These are phyloP conservation scores for Claviceps sp. DNA, from an alignment of 2,329 filamentous ascomycete genomes.

Conservation along the genomic window DNA sequence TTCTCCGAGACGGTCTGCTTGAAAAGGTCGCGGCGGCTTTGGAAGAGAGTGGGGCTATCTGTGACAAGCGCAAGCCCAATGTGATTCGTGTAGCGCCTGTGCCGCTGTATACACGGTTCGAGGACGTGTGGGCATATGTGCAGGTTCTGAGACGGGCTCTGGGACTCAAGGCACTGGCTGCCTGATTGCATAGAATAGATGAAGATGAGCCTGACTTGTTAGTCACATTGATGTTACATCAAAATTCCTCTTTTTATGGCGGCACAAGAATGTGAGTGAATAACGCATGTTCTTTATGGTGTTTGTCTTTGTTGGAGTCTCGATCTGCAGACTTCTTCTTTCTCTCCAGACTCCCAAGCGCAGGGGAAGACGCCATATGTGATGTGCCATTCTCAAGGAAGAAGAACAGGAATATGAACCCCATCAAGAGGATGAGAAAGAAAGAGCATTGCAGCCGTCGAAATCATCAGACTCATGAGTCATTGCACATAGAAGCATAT, in stretches of 20 bases:
- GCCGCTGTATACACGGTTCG: slow-evolving; percentile 71
- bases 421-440: no score
- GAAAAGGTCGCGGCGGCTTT: slow-evolving; percentile 53
- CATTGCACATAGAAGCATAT: not conserved
- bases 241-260: not conserved
- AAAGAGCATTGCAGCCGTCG: no score
- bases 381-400: no score
- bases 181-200: not conserved
- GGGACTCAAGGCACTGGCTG: slow-evolving; percentile 1
- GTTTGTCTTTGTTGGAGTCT: no score
- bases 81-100: slow-evolving; percentile 76
- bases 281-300: no score
- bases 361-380: no score
- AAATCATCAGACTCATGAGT: not conserved
- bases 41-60: slow-evolving; percentile 56
- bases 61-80: slow-evolving; percentile 74
- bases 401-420: no score
- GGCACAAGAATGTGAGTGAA: no score
- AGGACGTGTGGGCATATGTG: slow-evolving; percentile 49
- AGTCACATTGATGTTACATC: not conserved
- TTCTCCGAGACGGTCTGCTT: slow-evolving; percentile 53
- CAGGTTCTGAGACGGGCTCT: slow-evolving; percentile 24
- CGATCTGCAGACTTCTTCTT: no score
- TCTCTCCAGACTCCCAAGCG: no score
- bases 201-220: not conserved